Percentiles rank a stretch among this genome's conserved stretches.
phyloP scores from a whole-genome alignment of 2,329 filamentous ascomycete genomes.

The Colletotrichum incanum region DNA sequence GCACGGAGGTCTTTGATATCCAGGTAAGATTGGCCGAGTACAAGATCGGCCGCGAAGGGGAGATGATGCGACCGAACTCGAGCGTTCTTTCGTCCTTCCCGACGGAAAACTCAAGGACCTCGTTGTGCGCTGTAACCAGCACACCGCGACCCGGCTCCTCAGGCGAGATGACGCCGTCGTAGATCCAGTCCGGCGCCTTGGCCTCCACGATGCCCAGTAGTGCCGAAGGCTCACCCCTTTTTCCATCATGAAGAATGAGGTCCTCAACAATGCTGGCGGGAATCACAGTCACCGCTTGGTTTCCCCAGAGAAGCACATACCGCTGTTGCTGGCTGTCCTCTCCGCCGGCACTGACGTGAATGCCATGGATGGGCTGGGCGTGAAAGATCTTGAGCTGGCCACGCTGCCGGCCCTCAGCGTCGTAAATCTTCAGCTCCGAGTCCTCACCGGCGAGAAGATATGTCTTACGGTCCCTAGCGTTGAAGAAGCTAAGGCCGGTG shows the following conservation, averaged over 20 bases:
- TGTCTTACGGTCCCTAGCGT: constrained; percentile 46
- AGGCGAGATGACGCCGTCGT: constrained; percentile 74
- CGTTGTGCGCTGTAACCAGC: constrained; percentile 90
- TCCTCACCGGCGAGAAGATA: constrained; percentile 75
- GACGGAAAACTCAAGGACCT: constrained; percentile 70
- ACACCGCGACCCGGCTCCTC: constrained; percentile 62
- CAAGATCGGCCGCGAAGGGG: constrained; percentile 85
- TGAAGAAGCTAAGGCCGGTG: constrained; percentile 72
- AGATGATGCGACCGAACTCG: constrained; percentile 66
- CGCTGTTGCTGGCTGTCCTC: constrained; percentile 43
- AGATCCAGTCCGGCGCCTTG: constrained; percentile 81
- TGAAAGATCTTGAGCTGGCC: constrained; percentile 70
- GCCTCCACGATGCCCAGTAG: constrained; percentile 54
- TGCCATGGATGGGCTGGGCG: constrained; percentile 82
- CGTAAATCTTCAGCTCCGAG: constrained; percentile 69
- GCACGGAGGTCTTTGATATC: constrained; percentile 70
- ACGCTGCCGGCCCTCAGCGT: constrained; percentile 55
- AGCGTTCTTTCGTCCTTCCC: constrained; percentile 51
- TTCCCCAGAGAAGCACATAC: constrained; percentile 79
- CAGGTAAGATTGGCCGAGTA: constrained; percentile 86
- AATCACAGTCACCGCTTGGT: constrained; percentile 68
- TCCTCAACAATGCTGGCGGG: constrained; percentile 50
- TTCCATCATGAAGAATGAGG: constrained; percentile 46
- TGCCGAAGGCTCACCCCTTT: constrained; percentile 14
- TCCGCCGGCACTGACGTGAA: constrained; percentile 61